Evolutionary conservation across 306 rosid species (phyloP), one percentile per base, ranked within the genome.

Genomic region (Echinosophora koreensis): DNA sequence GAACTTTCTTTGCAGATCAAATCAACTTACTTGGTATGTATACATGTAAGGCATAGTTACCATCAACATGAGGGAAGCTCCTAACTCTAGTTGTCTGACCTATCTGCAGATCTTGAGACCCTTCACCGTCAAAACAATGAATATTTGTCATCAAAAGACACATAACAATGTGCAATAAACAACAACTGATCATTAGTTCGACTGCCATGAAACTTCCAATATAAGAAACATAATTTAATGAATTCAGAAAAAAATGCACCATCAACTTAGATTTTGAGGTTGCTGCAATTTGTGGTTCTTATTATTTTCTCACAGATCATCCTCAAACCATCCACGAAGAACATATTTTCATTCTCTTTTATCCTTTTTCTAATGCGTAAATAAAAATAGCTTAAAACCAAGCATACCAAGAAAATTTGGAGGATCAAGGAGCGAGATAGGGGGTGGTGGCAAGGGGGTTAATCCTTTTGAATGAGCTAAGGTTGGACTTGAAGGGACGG

Each of bases 21-120:
- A 42, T 30, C 28, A 59, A 80, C 84, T 80, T 85, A 94, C 98
- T 85, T 73, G 97, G 98, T 69, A 94, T 88, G 77, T 92, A 94
- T 34, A 94, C 86, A 66, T 94, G 97, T 47, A 92, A 63, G 17
- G 93, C 97, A 47, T 89, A 90, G 87, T 92, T 92, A 28, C 98
- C 98, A 56, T 94, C 90, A 1, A 87, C 84, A 74, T 92, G 97
- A 79, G 98, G 93, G 57, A 94, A 94, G 78, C 72, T 88, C 83
- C 98, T 85, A 57, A 92, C 66, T 86, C 90, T 90, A 78, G 84
- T 76, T 52, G 92, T 64, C 87, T 86, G 91, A 39, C 71, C 85
- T 47, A 54, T 69, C 32, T 73, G 86, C 41, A 65, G 75, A 69
- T 84, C 90, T 64, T 68, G 74, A 73, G 81, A 58, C 28, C 90